Evolutionary conservation across 2,329 filamentous ascomycete genomes (phyloP).

Genomic region (Penicillium oxalicum): DNA sequence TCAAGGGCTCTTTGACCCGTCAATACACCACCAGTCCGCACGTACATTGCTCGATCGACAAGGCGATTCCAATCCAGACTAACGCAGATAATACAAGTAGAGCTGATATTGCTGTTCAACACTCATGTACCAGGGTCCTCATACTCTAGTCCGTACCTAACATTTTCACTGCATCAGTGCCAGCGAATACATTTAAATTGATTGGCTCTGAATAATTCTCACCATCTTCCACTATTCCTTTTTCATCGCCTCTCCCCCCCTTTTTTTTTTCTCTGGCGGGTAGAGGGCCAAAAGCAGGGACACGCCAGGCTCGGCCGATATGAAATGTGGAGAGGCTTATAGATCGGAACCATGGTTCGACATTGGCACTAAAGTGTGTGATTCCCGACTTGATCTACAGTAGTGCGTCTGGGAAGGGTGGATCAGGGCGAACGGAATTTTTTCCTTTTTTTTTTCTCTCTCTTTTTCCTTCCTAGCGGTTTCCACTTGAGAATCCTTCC

Average conservation of each 20-base stretch:
- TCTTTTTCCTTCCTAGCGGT: too few species aligned
- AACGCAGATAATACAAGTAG: too few species aligned
- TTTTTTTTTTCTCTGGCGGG: slow-evolving; percentile 9
- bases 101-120: too few species aligned
- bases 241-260: not conserved
- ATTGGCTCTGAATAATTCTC: slow-evolving; percentile 23
- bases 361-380: slow-evolving; percentile 1
- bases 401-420: not conserved
- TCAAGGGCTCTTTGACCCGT: too few species aligned
- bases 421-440: not conserved
- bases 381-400: slow-evolving; percentile 1
- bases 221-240: not conserved
- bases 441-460: too few species aligned
- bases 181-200: slow-evolving; percentile 5
- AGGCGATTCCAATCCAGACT: too few species aligned
- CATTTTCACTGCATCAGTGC: not conserved
- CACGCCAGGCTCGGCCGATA: not conserved
- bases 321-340: not conserved
- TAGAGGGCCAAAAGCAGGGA: not conserved
- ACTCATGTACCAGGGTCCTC: too few species aligned
- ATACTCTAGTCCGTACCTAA: too few species aligned
- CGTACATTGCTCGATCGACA: too few species aligned
- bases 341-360: slow-evolving; percentile 2
- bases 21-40: too few species aligned
- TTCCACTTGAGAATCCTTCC: too few species aligned